These are phyloP conservation scores for Mercurialis annua DNA, from an alignment of 345 rosid genomes.

Conservation along the genomic window DNA sequence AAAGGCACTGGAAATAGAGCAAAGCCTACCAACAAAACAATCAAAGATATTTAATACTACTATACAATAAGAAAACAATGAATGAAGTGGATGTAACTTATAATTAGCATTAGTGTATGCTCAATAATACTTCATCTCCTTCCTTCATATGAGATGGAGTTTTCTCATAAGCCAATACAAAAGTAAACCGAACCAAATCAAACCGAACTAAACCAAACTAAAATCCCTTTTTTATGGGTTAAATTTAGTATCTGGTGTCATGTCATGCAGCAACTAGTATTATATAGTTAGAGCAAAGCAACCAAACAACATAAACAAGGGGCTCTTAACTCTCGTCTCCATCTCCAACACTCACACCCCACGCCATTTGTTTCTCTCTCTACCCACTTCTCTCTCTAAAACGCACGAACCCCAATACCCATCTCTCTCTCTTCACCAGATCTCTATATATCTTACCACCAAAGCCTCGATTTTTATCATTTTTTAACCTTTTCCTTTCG, in stretches of 20 bases:
- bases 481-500: conserved; percentile 13
- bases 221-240: too few species aligned
- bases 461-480: conserved; percentile 13
- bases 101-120: too few species aligned
- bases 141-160: conserved; percentile 30
- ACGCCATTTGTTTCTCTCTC: conserved; percentile 35
- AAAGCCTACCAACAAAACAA: conserved; percentile 4
- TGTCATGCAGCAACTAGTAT: conserved; percentile 50
- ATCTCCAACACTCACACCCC: conserved; percentile 23
- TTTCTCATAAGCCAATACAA: conserved; percentile 30
- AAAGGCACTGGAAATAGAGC: conserved; percentile 10
- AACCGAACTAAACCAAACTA: too few species aligned
- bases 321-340: background rate
- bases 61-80: background rate
- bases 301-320: conserved; percentile 6
- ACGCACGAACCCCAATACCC: conserved; percentile 8
- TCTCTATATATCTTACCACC: conserved; percentile 39
- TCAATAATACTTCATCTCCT: conserved; percentile 40
- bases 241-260: conserved; percentile 38
- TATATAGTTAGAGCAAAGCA: background rate
- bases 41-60: conserved; percentile 2
- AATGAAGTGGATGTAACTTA: background rate
- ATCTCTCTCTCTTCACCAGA: conserved; percentile 45
- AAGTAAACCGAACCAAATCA: too few species aligned
- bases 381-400: conserved; percentile 41